Percentiles rank a stretch among this genome's conserved stretches.
These are phyloP conservation scores for Rhynchospora breviuscula DNA, from an alignment of 176 grass and related monocot genomes.

Conservation along the genomic window DNA sequence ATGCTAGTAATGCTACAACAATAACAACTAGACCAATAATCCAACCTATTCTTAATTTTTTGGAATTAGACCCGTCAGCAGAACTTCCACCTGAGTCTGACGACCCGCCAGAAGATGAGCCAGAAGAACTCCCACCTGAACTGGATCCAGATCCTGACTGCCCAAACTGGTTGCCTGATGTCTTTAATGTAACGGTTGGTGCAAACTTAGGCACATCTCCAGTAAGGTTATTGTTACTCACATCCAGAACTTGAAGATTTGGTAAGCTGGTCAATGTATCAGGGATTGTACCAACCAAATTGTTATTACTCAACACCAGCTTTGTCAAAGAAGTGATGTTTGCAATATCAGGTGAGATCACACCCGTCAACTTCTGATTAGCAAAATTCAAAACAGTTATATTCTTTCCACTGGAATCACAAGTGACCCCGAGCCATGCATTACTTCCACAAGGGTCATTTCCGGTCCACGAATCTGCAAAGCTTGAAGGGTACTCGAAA, in stretches of 20 bases:
- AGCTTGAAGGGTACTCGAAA: slow-evolving; percentile 60
- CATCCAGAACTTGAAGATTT: slow-evolving; percentile 45
- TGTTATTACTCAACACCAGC: slow-evolving; percentile 54
- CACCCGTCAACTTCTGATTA: slow-evolving; percentile 48
- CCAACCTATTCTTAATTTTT: slow-evolving; percentile 25
- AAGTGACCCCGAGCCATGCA: slow-evolving; percentile 50
- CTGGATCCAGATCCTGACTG: slow-evolving; percentile 31
- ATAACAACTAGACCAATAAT: slow-evolving; percentile 54
- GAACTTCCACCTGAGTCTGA: slow-evolving; percentile 25
- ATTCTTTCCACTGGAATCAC: slow-evolving; percentile 24
- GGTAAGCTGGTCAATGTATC: slow-evolving; percentile 44
- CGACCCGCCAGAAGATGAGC: slow-evolving; percentile 5
- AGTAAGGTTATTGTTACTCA: slow-evolving; percentile 67
- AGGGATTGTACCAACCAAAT: slow-evolving; percentile 52
- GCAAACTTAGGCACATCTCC: slow-evolving; percentile 61
- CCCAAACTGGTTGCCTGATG: slow-evolving; percentile 50
- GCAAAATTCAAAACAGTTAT: slow-evolving; percentile 46
- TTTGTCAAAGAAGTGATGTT: slow-evolving; percentile 54
- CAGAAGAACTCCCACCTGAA: slow-evolving; percentile 17
- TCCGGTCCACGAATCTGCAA: slow-evolving; percentile 49
- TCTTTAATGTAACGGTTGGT: slow-evolving; percentile 41
- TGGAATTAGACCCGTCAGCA: slow-evolving; percentile 13
- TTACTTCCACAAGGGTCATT: slow-evolving; percentile 40
- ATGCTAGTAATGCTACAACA: slow-evolving; percentile 42
- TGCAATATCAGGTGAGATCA: slow-evolving; percentile 60